Evolutionary conservation across 2,329 filamentous ascomycete genomes (phyloP), one percentile per base, ranked within the genome.

Genomic region (Neopestalotiopsis rosae): DNA sequence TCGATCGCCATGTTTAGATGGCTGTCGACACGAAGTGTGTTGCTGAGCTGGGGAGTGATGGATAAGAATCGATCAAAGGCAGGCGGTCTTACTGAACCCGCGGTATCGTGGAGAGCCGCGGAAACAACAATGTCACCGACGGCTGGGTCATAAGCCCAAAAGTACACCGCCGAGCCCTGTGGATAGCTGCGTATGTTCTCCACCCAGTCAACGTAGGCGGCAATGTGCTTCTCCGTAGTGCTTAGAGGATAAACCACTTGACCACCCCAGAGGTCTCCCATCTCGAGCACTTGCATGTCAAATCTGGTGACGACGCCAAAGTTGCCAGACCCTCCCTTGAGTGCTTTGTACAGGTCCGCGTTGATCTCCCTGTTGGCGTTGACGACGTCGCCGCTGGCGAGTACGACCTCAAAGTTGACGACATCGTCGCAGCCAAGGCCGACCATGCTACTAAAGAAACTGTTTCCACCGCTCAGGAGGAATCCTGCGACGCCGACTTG

Each of bases 391-490:
- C 83, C 83, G 61, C 74, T 74, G 0, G 80, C 80, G 1, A 84
- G 78, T 2, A 86, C 83, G 38, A 86, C 80, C 69, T 84, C 72
- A 61, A 76, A 84, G 65, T 78, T 80, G 52, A 78, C 68, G 3
- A 86, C 79, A 57, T 81, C 83, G 68, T 85, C 85, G 65, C 81
- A 83, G 28, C 77, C 81, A 67, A 82, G 82, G 3, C 85, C 85
- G 45, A 80, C 74, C 1, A 77, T 76, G 10, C 58, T 66, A 2
- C 69, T 68, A 57, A 69, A 72, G 61, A 72, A 73, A 3, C 61
- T 69, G 57, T 73, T 72, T 2, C 75, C 75, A 10, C 76, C 74
- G 9, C 76, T 74, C 2, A 70, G 67, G 14, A 74, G 66, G 61
- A 77, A 75, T 57, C 74, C 76, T 2, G 67, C 72, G 28, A 77